A percentile compares a stretch with the other conserved stretches of the same genome.
These are phyloP conservation scores for Fusarium sp. DNA, from an alignment of 2,329 filamentous ascomycete genomes.

Conservation along the genomic window DNA sequence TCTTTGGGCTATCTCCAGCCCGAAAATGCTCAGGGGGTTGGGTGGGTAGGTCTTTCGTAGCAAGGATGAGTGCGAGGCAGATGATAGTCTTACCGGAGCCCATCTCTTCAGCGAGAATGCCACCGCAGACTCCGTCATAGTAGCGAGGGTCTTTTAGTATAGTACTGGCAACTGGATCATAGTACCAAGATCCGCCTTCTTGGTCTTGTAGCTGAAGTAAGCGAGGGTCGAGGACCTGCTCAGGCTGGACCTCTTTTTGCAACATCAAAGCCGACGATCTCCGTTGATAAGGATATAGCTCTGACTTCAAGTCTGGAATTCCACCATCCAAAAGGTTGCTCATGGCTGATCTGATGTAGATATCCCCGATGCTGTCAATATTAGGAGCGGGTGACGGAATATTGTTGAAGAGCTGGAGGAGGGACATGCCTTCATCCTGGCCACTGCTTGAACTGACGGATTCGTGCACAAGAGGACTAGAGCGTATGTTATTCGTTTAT, in stretches of 20 bases:
- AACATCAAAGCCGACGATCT: slow-evolving; percentile 86
- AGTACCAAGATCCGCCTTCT: slow-evolving; percentile 72
- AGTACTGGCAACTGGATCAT: slow-evolving; percentile 71
- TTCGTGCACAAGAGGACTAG: slow-evolving; percentile 11
- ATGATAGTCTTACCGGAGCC: slow-evolving; percentile 89
- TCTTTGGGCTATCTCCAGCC: slow-evolving; percentile 52
- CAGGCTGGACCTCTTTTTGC: slow-evolving; percentile 77
- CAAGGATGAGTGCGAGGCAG: slow-evolving; percentile 79
- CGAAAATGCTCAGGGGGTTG: slow-evolving; percentile 72
- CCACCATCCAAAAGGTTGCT: slow-evolving; percentile 64
- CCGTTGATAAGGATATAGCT: slow-evolving; percentile 81
- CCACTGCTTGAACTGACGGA: slow-evolving; percentile 43
- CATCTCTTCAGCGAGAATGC: slow-evolving; percentile 85
- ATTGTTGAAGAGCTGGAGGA: slow-evolving; percentile 79
- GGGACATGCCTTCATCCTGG: slow-evolving; percentile 58
- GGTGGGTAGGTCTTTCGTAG: slow-evolving; percentile 76
- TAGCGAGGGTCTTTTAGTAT: slow-evolving; percentile 73
- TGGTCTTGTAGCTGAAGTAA: slow-evolving; percentile 71
- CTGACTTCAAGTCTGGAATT: slow-evolving; percentile 69
- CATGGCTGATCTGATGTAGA: slow-evolving; percentile 64
- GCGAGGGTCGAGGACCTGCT: slow-evolving; percentile 77
- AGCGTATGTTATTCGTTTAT: not conserved
- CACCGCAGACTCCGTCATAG: slow-evolving; percentile 80
- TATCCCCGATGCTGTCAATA: slow-evolving; percentile 60
- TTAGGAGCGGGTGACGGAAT: slow-evolving; percentile 74